Conservation (phyloP, 768 basidiomycete species). For the Coprinellus aureogranulatus region DNA sequence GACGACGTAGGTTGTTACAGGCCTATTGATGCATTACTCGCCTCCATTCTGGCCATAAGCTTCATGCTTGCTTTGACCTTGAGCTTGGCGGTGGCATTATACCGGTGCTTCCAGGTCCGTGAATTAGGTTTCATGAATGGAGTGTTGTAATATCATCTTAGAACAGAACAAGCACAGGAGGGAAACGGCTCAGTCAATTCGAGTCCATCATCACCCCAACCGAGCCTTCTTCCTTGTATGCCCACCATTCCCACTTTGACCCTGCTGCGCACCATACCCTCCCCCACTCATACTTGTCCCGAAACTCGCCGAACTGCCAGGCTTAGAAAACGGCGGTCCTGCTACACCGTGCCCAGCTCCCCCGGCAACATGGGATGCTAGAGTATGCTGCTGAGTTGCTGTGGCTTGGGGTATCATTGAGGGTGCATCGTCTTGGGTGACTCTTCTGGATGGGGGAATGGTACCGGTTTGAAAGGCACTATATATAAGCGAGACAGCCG, state of each 20-base stretch:
- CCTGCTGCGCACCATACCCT: conserved; percentile 32
- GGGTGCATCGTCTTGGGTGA: conserved; percentile 90
- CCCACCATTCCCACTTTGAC: conserved; percentile 32
- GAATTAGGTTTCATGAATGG: no score
- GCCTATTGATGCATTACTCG: no score
- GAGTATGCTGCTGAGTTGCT: conserved; percentile 29
- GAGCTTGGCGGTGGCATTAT: no score
- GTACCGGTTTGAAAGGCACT: conserved; percentile 72
- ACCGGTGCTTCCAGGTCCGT: no score
- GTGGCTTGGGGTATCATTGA: conserved; percentile 74
- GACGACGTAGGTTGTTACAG: no score
- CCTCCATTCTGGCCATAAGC: no score
- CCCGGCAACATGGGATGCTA: conserved; percentile 26
- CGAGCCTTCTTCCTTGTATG: conserved; percentile 60
- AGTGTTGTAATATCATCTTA: no score
- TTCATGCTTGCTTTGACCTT: no score
- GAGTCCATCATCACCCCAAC: conserved; percentile 33
- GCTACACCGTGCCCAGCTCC: conserved; percentile 29
- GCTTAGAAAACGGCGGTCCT: conserved; percentile 56
- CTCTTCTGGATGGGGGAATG: conserved; percentile 81
- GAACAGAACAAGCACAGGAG: no score
- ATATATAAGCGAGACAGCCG: no score
- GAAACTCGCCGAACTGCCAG: conserved; percentile 63
- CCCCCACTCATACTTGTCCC: conserved; percentile 53
- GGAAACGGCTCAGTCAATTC: no score